Conservation (phyloP, 805 yeast species). For the Cephaloascus albidus region DNA sequence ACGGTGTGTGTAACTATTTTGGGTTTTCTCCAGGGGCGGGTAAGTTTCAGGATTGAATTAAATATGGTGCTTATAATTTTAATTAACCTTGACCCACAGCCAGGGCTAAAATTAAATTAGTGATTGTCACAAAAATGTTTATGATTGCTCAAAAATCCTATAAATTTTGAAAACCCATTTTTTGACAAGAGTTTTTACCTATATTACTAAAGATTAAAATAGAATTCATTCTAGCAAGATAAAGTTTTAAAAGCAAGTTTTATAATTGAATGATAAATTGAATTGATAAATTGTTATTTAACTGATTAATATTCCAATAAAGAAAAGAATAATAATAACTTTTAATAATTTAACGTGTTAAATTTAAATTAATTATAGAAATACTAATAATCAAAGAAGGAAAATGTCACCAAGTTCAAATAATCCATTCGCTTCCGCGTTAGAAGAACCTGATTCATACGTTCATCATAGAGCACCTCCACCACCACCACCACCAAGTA, state of each 20-base stretch:
- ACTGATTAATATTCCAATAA: no score
- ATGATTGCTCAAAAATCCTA: constrained; percentile 1
- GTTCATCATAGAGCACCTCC: constrained; percentile 27
- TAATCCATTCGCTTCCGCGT: constrained; percentile 45
- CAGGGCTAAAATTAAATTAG: constrained; percentile 5
- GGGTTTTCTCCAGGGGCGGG: no score
- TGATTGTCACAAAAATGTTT: constrained; percentile 3
- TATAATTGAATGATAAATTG: no score
- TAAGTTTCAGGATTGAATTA: no score
- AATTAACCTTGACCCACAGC: no score
- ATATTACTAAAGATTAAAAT: background rate
- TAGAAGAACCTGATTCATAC: constrained; percentile 26
- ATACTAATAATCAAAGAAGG: constrained; percentile 5
- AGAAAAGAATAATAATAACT: no score
- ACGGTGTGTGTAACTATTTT: no score
- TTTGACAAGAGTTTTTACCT: no score
- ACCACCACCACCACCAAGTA: constrained; percentile 17
- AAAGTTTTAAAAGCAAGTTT: background rate
- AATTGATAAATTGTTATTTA: no score
- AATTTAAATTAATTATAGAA: no score
- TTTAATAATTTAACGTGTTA: no score
- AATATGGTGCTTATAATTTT: no score
- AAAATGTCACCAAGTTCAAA: constrained; percentile 30
- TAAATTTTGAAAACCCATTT: background rate
- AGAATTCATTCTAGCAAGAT: background rate